Percentiles rank a stretch among this genome's conserved stretches.
Evolutionary conservation across 23 red algal genomes (phyloP).

Genomic region (Cyanidiococcus yangmingshanensis): DNA sequence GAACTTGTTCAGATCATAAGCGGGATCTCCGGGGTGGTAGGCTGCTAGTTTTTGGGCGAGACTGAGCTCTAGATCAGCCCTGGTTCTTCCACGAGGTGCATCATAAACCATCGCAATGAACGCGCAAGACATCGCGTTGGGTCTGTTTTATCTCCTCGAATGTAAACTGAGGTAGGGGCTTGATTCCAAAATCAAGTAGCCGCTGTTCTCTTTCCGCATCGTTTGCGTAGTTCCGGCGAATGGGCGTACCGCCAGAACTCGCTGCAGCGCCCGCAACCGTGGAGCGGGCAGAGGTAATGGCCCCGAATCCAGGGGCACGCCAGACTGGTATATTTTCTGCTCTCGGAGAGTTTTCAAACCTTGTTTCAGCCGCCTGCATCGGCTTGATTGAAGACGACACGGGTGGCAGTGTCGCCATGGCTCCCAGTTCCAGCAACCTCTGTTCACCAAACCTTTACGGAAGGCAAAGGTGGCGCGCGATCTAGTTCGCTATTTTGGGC

Average conservation of each 20-base stretch:
- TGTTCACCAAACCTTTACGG: too few relatives aligned
- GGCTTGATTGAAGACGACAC: neutral
- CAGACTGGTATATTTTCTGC: neutral
- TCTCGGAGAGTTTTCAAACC: neutral
- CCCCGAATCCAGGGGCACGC: neutral
- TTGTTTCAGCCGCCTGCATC: neutral
- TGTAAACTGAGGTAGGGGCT: neutral
- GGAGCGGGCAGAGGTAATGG: neutral
- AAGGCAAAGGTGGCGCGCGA: too few relatives aligned
- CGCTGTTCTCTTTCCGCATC: neutral
- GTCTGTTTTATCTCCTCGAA: conserved; percentile 2
- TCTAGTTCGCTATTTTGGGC: too few relatives aligned
- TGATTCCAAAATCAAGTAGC: neutral
- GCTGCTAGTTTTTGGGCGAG: neutral
- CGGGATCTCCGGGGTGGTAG: conserved; percentile 10
- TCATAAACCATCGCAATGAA: conserved; percentile 15
- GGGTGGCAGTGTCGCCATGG: neutral
- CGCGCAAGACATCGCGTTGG: neutral
- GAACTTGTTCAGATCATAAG: conserved; percentile 15
- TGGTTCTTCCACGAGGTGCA: neutral
- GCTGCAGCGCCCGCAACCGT: neutral
- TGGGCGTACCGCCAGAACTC: neutral
- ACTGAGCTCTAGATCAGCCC: conserved; percentile 4
- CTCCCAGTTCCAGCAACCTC: too few relatives aligned
- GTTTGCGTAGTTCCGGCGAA: neutral